A percentile compares a stretch with the other conserved stretches of the same genome.
Conservation (phyloP, 2,329 filamentous ascomycete genomes). For the Hypoxylon sp. region DNA sequence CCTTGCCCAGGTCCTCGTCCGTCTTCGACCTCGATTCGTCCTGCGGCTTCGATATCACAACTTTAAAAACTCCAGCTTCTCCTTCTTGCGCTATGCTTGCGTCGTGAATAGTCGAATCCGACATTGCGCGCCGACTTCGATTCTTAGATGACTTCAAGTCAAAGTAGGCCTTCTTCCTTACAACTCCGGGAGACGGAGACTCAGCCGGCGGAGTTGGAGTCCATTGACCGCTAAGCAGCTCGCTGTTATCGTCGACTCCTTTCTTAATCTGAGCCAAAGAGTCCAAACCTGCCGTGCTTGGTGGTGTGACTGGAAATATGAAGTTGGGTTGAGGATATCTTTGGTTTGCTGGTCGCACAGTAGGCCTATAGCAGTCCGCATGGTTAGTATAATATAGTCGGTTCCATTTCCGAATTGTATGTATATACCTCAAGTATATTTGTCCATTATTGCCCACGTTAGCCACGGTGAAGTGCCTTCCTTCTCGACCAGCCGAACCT, state of each 20-base stretch:
- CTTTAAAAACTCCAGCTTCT: constrained; percentile 79
- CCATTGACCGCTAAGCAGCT: constrained; percentile 59
- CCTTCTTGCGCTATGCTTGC: constrained; percentile 66
- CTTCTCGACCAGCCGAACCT: constrained; percentile 72
- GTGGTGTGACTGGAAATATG: constrained; percentile 72
- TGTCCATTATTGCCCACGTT: constrained; percentile 88
- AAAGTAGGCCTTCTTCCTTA: constrained; percentile 55
- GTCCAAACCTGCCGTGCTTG: constrained; percentile 71
- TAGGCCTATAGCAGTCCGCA: constrained; percentile 63
- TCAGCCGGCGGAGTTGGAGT: constrained; percentile 58
- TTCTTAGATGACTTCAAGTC: constrained; percentile 46
- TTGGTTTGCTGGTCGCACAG: constrained; percentile 72
- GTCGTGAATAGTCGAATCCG: constrained; percentile 83
- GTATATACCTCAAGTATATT: constrained; percentile 82
- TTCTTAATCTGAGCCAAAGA: constrained; percentile 55
- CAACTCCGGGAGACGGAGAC: constrained; percentile 51
- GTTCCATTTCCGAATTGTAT: constrained; percentile 39
- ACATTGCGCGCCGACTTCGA: constrained; percentile 75
- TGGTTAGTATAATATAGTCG: constrained; percentile 40
- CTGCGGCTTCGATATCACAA: constrained; percentile 82
- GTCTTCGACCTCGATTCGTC: constrained; percentile 73
- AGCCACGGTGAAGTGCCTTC: constrained; percentile 81
- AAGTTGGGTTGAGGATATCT: constrained; percentile 73
- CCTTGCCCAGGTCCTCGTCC: constrained; percentile 67
- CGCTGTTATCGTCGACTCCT: constrained; percentile 53